Evolutionary conservation across 768 basidiomycete species (phyloP), one percentile per base, ranked within the genome.

Genomic region (Pulveroboletus frians): DNA sequence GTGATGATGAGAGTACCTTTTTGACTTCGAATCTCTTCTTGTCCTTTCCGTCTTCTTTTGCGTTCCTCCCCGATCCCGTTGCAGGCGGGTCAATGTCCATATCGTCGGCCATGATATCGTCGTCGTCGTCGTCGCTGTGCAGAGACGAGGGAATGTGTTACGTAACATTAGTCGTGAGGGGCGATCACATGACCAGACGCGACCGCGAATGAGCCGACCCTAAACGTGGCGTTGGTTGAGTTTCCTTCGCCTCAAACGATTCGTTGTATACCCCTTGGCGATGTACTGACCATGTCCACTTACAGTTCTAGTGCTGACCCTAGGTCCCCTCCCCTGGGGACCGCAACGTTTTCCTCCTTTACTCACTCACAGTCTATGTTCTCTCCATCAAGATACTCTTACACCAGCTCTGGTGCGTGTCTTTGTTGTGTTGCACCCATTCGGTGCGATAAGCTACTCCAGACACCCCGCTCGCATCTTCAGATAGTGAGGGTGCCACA

Each of bases 11-110:
- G 44, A 69, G 38, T 46, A 95, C 95, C 90, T 99, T 98, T 79
- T 99, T 99, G 55, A 99, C 96, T 70, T 98, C 94, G 65, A 99
- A 99, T 53, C 90, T 74, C 63, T 88, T 85, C 72, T 92, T 92
- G 23, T 77, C 75, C 68, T 87, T 87, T 46, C 56, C 66, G 39
- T 80, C 79, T 42, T 81, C 79, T 55, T 76, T 76, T 47, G 62
- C 67, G 48, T 76, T 76, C 58, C 76, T 76, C 35, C 65, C 70
- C 36, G 72, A 67, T 21, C 71, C 59, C 29, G 61, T 32, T 26
- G 64, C 58, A 37, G 66, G 58, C 18, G 62, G 64, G 62, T 92
- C 90, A 65, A 92, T 84, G 47, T 85, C 88, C 79, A 81, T 81
- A 43, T 79, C 75, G 47, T 80, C 81, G 27, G 80, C 76, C 80